These are phyloP conservation scores for Ceratocystis harringtonii DNA, from an alignment of 2,329 filamentous ascomycete genomes.

Conservation along the genomic window DNA sequence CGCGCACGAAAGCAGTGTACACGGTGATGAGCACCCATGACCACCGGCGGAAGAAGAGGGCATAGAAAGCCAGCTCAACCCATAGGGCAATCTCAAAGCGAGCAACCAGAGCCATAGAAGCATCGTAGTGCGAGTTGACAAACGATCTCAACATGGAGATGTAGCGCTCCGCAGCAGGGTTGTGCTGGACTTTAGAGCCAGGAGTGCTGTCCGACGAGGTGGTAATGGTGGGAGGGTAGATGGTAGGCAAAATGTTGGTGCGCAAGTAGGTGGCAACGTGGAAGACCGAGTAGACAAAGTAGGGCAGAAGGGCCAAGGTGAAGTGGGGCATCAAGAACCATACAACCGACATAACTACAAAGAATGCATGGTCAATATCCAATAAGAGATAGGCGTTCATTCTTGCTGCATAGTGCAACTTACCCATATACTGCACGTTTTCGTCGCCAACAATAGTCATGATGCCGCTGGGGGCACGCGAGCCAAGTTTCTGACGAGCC, in stretches of 20 bases:
- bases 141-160: conserved; percentile 72
- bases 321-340: conserved; percentile 91
- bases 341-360: conserved; percentile 45
- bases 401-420: conserved; percentile 25
- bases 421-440: conserved; percentile 95
- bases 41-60: conserved; percentile 74
- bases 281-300: conserved; percentile 95
- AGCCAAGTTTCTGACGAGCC: conserved; percentile 62
- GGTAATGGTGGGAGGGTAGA: conserved; percentile 50
- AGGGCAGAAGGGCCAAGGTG: conserved; percentile 79
- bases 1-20: conserved; percentile 87
- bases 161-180: conserved; percentile 25
- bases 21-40: conserved; percentile 76
- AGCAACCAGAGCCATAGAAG: conserved; percentile 86
- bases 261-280: conserved; percentile 95
- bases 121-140: conserved; percentile 95
- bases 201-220: conserved; percentile 41
- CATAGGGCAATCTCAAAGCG: conserved; percentile 77
- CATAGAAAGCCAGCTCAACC: conserved; percentile 65
- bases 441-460: conserved; percentile 66
- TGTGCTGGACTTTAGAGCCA: conserved; percentile 35
- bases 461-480: conserved; percentile 42
- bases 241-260: conserved; percentile 76
- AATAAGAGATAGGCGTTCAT: neutral
- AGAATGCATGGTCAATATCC: neutral